phyloP scores from a whole-genome alignment of 2,329 filamentous ascomycete species.

The Camillea tinctor region DNA sequence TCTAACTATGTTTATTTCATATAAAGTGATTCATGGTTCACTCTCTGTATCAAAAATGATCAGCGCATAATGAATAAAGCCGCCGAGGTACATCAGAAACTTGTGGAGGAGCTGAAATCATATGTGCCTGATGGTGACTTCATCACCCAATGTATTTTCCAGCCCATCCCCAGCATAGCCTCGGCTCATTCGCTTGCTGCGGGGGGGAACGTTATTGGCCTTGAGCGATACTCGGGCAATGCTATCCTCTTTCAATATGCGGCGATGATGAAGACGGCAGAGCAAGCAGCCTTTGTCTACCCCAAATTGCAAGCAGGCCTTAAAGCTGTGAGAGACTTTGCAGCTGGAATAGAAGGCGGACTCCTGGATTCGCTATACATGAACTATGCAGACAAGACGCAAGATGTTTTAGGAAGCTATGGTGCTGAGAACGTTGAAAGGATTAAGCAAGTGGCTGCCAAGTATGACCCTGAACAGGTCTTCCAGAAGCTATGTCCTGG shows the following conservation, averaged over 20 bases:
- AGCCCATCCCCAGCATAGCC: slow-evolving; percentile 17
- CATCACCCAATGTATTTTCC: slow-evolving; percentile 33
- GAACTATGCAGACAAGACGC: not conserved
- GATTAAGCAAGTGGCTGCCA: slow-evolving; percentile 26
- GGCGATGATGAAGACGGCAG: not conserved
- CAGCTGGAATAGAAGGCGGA: not conserved
- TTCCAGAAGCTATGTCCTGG: slow-evolving; percentile 37
- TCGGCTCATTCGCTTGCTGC: not conserved
- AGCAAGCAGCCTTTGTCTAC: not conserved
- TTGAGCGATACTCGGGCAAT: not conserved
- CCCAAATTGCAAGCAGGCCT: not conserved
- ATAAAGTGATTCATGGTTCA: slow-evolving; percentile 39
- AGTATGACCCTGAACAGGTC: slow-evolving; percentile 34
- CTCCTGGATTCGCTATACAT: not conserved
- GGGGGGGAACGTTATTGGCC: not conserved
- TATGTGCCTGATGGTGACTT: slow-evolving; percentile 27
- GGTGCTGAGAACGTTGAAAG: slow-evolving; percentile 31
- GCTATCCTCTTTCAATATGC: not conserved
- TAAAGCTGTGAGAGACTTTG: not conserved
- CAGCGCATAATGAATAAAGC: slow-evolving; percentile 34
- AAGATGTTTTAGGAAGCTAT: slow-evolving; percentile 17
- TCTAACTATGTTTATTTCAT: no score
- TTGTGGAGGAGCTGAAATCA: slow-evolving; percentile 28
- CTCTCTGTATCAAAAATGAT: slow-evolving; percentile 37
- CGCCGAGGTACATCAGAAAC: slow-evolving; percentile 29